Conservation (phyloP, 108 stramenopile genomes). For the Chaetoceros muelleri region DNA sequence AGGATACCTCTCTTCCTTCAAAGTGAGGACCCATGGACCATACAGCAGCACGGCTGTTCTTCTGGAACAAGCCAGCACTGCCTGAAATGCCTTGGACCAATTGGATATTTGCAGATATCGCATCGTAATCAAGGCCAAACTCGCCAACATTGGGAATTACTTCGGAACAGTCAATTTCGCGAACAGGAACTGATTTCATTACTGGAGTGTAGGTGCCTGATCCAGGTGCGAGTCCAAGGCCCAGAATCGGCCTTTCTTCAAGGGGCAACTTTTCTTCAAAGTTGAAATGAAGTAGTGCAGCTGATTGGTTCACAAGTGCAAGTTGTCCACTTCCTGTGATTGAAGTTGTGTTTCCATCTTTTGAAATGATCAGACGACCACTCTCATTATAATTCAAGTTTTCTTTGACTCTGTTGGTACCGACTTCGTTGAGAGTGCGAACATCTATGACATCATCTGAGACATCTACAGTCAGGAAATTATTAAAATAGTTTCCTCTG, state of each 20-base stretch:
- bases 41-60: neutral
- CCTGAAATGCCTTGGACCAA: neutral
- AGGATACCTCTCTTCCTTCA: neutral
- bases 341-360: neutral
- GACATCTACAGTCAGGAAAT: neutral
- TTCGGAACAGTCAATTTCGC: neutral
- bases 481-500: neutral
- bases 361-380: neutral
- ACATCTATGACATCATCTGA: conserved; percentile 1
- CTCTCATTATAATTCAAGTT: neutral
- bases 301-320: neutral
- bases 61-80: neutral
- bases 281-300: neutral
- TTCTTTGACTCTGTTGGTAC: neutral
- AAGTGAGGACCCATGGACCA: neutral
- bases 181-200: neutral
- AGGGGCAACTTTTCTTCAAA: neutral
- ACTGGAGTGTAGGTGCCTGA: neutral
- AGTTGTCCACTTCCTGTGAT: neutral
- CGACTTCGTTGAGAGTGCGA: neutral
- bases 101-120: neutral
- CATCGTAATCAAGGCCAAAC: neutral
- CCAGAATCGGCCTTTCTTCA: neutral
- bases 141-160: neutral
- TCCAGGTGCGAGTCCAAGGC: neutral